Evolutionary conservation across 1,284 basidiomycete genomes (phyloP).

Genomic region (Rhodotorula sp.): DNA sequence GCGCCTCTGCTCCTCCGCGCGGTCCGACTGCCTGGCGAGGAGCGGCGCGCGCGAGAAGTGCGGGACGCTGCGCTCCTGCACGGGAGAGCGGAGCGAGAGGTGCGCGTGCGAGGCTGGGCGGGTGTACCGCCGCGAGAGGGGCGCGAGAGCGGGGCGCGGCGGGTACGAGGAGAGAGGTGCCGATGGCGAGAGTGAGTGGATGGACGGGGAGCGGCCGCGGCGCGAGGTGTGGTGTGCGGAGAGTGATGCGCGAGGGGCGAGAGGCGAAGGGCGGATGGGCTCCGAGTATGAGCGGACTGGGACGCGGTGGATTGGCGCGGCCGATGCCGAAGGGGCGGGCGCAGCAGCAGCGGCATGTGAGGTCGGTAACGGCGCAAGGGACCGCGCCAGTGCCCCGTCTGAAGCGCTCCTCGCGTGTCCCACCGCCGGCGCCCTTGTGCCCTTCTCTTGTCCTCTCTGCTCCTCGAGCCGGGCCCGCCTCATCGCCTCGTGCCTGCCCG

Average conservation of each 20-base stretch:
- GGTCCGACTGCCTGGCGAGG: no score
- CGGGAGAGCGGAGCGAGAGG: not conserved
- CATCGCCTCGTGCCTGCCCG: not conserved
- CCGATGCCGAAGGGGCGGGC: not conserved
- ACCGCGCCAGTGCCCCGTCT: not conserved
- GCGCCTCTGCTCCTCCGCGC: no score
- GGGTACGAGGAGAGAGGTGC: not conserved
- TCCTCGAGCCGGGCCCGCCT: not conserved
- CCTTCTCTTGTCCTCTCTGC: not conserved
- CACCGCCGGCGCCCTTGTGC: not conserved
- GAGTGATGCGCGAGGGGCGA: not conserved
- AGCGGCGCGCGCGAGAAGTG: not conserved
- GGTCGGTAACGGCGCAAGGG: not conserved
- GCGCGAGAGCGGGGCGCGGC: not conserved
- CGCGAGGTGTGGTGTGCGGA: not conserved
- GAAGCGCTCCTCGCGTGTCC: not conserved
- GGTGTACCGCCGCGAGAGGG: conserved; percentile 19
- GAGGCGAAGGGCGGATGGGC: not conserved
- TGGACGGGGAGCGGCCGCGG: not conserved
- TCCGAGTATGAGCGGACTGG: not conserved
- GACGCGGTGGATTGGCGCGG: not conserved
- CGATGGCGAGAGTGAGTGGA: not conserved
- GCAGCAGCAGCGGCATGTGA: not conserved
- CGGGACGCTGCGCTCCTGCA: conserved; percentile 4
- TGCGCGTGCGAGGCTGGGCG: conserved; percentile 1